Evolutionary conservation across 371 early-diverging fungal species (phyloP), one percentile per base, ranked within the genome.

Genomic region (Mucor velutinosus): DNA sequence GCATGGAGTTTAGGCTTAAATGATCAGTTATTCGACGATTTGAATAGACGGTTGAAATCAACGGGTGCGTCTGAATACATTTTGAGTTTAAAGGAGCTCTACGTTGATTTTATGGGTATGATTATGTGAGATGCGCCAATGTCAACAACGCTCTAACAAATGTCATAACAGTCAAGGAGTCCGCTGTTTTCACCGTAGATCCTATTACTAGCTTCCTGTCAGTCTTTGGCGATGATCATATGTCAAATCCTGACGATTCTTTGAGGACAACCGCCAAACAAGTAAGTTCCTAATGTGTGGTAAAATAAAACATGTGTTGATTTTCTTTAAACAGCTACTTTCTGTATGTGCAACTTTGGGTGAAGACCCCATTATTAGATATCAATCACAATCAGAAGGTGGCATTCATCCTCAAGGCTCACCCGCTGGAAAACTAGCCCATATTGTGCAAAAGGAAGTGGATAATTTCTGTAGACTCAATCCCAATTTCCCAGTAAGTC

Each of bases 301-400:
- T 49, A 39, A 14, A 55, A 15, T 11, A 37, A 35, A 45, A 61
- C 56, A 56, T 67, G 56, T 67, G 62, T 11, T 39, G 27, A 41
- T 62, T 21, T 64, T 39, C 53, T 49, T 43, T 23, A 35, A 51
- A 27, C 67, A 87, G 86, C 71, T 93, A 33, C 80, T 89, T 23
- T 90, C 90, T 12, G 87, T 94, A 14, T 92, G 92, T 76, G 88
- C 86, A 0, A 87, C 93, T 7, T 78, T 97, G 37, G 93, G 92
- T 27, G 94, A 95, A 60, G 86, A 84, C 66, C 98, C 98, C 0
- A 87, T 94, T 47, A 94, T 99, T 65, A 86, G 96, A 37, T 97
- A 90, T 71, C 91, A 90, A 70, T 80, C 79, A 29, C 82, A 89
- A 32, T 86, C 89, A 70, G 91, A 91, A 64, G 82, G 86, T 3